phyloP scores from a whole-genome alignment of 2,329 filamentous ascomycete genomes.

The Aspergillus calidoustus region DNA sequence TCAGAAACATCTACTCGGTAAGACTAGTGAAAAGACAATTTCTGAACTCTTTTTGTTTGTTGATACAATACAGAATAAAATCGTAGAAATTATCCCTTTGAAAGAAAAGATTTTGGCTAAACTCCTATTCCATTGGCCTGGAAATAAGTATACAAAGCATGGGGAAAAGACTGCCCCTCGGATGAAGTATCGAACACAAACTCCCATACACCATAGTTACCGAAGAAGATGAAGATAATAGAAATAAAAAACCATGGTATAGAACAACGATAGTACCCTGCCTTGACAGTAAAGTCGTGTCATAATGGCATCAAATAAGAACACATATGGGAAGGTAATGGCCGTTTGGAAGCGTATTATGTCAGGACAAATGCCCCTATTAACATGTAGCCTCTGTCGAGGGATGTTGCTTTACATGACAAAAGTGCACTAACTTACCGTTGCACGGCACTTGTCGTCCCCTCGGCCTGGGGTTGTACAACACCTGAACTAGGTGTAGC shows the following conservation, averaged over 20 bases:
- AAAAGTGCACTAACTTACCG: slow-evolving; percentile 20
- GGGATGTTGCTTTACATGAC: not conserved
- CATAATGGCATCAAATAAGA: slow-evolving; percentile 17
- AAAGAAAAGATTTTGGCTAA: slow-evolving; percentile 20
- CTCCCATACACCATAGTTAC: slow-evolving; percentile 10
- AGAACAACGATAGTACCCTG: slow-evolving; percentile 12
- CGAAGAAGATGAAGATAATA: not conserved
- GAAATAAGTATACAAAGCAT: slow-evolving; percentile 15
- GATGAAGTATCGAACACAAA: slow-evolving; percentile 17
- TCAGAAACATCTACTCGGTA: no score
- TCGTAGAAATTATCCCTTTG: not conserved
- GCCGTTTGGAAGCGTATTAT: slow-evolving; percentile 14
- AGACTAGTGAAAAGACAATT: no score
- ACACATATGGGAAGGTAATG: slow-evolving; percentile 14
- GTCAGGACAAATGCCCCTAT: not conserved
- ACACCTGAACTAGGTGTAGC: slow-evolving; percentile 23
- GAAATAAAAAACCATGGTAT: not conserved
- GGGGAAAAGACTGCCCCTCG: slow-evolving; percentile 12
- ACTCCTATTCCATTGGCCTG: slow-evolving; percentile 20
- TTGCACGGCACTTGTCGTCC: slow-evolving; percentile 17
- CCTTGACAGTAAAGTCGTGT: slow-evolving; percentile 13
- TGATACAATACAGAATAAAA: not conserved
- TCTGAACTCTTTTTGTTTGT: not conserved
- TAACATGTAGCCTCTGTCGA: not conserved
- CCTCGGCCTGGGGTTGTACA: slow-evolving; percentile 22